Conservation (phyloP, 352 stramenopile genomes). For the Thraustotheca clavata region DNA sequence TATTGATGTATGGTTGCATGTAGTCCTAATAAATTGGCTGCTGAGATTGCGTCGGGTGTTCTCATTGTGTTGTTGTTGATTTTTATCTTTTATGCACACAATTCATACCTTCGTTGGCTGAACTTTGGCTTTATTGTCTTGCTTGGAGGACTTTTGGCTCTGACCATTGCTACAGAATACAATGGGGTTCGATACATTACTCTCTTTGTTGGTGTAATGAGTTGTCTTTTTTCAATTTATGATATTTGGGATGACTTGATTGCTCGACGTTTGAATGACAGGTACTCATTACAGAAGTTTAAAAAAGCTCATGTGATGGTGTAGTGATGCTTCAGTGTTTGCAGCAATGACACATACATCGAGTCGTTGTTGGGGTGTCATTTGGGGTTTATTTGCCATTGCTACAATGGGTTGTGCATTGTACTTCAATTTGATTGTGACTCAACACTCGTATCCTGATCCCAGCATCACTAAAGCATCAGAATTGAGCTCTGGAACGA, state of each 20-base stretch:
- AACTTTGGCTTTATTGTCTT: slow-evolving; percentile 80
- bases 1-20: not conserved
- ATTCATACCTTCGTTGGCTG: slow-evolving; percentile 73
- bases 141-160: slow-evolving; percentile 58
- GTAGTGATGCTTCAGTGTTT: slow-evolving; percentile 79
- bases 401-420: slow-evolving; percentile 63
- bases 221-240: slow-evolving; percentile 86
- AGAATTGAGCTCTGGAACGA: slow-evolving; percentile 31
- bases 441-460: slow-evolving; percentile 37
- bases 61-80: slow-evolving; percentile 83
- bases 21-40: slow-evolving; percentile 39
- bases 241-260: slow-evolving; percentile 90
- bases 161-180: slow-evolving; percentile 56
- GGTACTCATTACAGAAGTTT: slow-evolving; percentile 18
- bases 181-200: slow-evolving; percentile 75
- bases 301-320: not conserved
- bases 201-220: slow-evolving; percentile 87
- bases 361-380: slow-evolving; percentile 83
- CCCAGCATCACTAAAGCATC: slow-evolving; percentile 45
- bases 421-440: slow-evolving; percentile 79
- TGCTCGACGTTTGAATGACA: slow-evolving; percentile 79
- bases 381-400: slow-evolving; percentile 77
- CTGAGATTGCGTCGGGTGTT: slow-evolving; percentile 66
- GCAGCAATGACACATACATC: slow-evolving; percentile 87
- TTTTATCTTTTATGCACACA: slow-evolving; percentile 85